A percentile compares a stretch with the other conserved stretches of the same genome.
These are phyloP conservation scores for Ogataea trehalophila DNA, from an alignment of 805 yeast genomes.

Conservation along the genomic window DNA sequence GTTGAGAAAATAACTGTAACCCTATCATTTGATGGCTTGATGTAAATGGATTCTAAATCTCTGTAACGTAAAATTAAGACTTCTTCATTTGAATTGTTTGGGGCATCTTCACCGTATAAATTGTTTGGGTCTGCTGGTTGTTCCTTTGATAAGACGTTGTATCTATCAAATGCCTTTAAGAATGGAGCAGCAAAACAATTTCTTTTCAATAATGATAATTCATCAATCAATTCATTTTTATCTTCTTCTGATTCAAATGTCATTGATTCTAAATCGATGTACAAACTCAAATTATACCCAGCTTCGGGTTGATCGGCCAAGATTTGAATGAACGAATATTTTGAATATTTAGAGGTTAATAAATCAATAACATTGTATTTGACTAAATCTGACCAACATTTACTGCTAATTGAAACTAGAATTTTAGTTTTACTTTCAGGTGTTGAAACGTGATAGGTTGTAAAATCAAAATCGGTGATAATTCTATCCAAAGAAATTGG, in stretches of 20 bases:
- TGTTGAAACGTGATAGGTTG: slow-evolving; percentile 90
- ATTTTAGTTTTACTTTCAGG: slow-evolving; percentile 66
- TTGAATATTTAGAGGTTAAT: slow-evolving; percentile 48
- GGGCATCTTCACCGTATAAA: slow-evolving; percentile 36
- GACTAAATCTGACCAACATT: slow-evolving; percentile 69
- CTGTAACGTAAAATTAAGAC: slow-evolving; percentile 77
- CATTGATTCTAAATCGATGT: slow-evolving; percentile 45
- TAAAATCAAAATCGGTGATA: slow-evolving; percentile 92
- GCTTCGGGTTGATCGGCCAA: slow-evolving; percentile 49
- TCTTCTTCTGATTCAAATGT: slow-evolving; percentile 38
- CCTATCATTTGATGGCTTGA: slow-evolving; percentile 90
- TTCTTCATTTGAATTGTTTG: slow-evolving; percentile 42
- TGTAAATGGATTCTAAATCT: slow-evolving; percentile 86
- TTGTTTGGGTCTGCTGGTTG: slow-evolving; percentile 36
- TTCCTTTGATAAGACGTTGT: slow-evolving; percentile 55
- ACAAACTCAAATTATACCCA: slow-evolving; percentile 78
- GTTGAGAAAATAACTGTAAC: slow-evolving; percentile 96
- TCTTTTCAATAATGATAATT: slow-evolving; percentile 74
- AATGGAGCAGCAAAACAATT: slow-evolving; percentile 91
- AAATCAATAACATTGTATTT: slow-evolving; percentile 60
- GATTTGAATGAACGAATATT: slow-evolving; percentile 32
- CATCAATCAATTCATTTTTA: slow-evolving; percentile 48
- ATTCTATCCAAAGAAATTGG: slow-evolving; percentile 71
- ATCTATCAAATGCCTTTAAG: slow-evolving; percentile 76
- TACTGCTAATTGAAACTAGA: slow-evolving; percentile 64